Base-by-base conservation (phyloP, 164 flowering plant genomes). In the Berberis vulgaris region DNA sequence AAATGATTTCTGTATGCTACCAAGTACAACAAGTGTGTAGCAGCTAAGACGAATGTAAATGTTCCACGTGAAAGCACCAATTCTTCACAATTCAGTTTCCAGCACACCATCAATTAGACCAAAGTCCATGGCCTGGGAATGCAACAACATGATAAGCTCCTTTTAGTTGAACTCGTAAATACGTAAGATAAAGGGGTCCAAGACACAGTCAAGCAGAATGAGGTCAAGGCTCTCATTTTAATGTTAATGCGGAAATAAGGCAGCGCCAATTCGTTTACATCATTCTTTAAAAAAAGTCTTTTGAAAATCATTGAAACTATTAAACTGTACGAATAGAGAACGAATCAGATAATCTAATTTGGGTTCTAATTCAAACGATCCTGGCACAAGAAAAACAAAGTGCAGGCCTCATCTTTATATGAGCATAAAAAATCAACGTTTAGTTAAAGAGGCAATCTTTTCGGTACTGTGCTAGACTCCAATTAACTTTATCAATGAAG, bases 61-160 rank as follows among this genome's bases (percentile, higher is more conserved):
- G 5, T 52, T 12, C n/a, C 8, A 26, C 54, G n/a, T 52, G 12
- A 10, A 12, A 52, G 8, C n/a, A 52, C 2, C 49, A 8, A 46
- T 5, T 5, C 49, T 46, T 5, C 49, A 46, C 49, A 46, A 84
- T 64, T 83, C 87, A 3, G 93, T 89, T 78, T 89, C 93, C 76
- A 87, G 60, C n/a, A 83, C 45, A 26, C 89, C 97, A 71, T 94
- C 97, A 64, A 91, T 79, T 65, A 94, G 86, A 43, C 99, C 99
- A 67, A 88, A 88, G 61, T 94, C 97, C 82, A 89, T 63, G 39
- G 99, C 97, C 99, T 91, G 89, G 75, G 59, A 74, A 42, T 52
- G 66, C n/a, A 66, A 63, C 59, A 67, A 6, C 26, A 11, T 40
- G 43, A 2, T 10, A 43, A 56, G 53, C 5, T 8, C 45, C 6